These are phyloP conservation scores for Aspergillus sp. DNA, from an alignment of 2,329 filamentous ascomycete species.

Conservation along the genomic window DNA sequence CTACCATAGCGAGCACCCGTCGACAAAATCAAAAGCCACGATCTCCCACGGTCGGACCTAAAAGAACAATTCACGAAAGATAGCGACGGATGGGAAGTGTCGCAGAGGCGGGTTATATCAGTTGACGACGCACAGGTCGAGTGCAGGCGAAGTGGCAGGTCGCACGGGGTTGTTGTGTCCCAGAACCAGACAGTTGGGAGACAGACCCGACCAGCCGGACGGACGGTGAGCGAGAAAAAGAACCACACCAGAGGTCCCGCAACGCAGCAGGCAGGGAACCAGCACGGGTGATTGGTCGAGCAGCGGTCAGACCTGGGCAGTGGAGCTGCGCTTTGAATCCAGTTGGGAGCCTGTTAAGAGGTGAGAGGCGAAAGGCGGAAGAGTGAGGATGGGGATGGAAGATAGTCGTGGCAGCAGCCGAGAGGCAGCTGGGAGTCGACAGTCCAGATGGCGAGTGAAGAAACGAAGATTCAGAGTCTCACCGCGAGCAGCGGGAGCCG, in stretches of 20 bases:
- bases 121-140: neutral
- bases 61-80: neutral
- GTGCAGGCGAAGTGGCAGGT: slow-evolving; percentile 13
- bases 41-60: neutral
- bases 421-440: too few species aligned
- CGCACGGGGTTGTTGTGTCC: slow-evolving; percentile 15
- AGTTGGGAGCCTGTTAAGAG: neutral
- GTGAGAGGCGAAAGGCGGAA: neutral
- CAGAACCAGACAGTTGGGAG: slow-evolving; percentile 27
- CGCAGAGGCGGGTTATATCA: neutral
- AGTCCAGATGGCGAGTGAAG: too few species aligned
- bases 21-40: neutral
- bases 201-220: slow-evolving; percentile 25
- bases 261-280: slow-evolving; percentile 3
- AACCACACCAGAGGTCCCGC: neutral
- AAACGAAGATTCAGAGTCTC: neutral
- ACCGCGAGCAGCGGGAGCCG: slow-evolving; percentile 10
- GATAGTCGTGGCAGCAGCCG: neutral
- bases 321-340: neutral
- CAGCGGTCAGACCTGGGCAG: slow-evolving; percentile 17
- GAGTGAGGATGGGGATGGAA: neutral
- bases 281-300: slow-evolving; percentile 20
- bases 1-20: slow-evolving; percentile 1
- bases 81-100: neutral
- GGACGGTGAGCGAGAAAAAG: slow-evolving; percentile 15